Conservation (phyloP, 2,329 filamentous ascomycete species). For the Sphaerostilbella broomeana region DNA sequence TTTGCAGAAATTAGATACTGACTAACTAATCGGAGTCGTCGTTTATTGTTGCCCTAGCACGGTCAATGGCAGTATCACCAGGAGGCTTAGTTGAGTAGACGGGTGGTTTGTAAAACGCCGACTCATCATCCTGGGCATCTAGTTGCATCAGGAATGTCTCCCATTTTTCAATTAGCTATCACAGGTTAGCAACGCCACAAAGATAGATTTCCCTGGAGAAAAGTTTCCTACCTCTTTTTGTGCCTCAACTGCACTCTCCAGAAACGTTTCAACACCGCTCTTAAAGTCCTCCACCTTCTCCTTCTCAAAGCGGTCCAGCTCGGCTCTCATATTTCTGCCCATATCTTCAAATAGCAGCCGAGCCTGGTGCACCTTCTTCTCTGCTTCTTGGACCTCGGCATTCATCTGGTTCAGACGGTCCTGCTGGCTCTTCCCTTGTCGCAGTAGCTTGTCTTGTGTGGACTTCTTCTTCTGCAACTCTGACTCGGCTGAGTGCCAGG, state of each 20-base stretch:
- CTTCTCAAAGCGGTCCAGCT: conserved; percentile 88
- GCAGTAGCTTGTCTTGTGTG: conserved; percentile 87
- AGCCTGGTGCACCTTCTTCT: conserved; percentile 86
- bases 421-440: conserved; percentile 92
- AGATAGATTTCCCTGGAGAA: background rate
- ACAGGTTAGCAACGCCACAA: conserved; percentile 18
- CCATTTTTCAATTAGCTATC: conserved; percentile 76
- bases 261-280: conserved; percentile 91
- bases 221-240: conserved; percentile 78
- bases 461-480: conserved; percentile 85
- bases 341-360: conserved; percentile 92
- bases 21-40: conserved; percentile 55
- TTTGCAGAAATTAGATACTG: too few relatives aligned
- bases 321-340: conserved; percentile 83
- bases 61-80: conserved; percentile 54
- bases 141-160: conserved; percentile 96
- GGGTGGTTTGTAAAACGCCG: conserved; percentile 58
- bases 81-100: conserved; percentile 46
- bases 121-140: conserved; percentile 83
- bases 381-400: conserved; percentile 90
- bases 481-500: conserved; percentile 85
- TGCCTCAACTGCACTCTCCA: conserved; percentile 94
- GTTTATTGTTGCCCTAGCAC: conserved; percentile 52
- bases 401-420: conserved; percentile 88
- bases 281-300: conserved; percentile 99